Conservation (phyloP, 371 early-diverging fungal species). For the Mucor velutinosus region DNA sequence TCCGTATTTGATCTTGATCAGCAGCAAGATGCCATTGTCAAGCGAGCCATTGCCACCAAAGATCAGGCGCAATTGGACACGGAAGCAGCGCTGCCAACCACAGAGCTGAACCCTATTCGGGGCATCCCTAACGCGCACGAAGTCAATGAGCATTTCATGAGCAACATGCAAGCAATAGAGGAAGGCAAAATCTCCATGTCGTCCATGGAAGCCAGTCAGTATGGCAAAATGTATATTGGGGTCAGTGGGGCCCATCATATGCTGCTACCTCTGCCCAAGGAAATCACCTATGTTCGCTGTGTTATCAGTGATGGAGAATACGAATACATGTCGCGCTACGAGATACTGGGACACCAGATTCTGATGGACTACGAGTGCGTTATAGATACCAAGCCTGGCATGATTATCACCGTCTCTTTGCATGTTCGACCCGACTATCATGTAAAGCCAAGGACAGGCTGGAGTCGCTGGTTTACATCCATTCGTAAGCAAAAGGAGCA, state of each 20-base stretch:
- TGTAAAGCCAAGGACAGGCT: constrained; percentile 39
- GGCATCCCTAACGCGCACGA: constrained; percentile 30
- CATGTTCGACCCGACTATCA: constrained; percentile 52
- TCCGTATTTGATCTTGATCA: constrained; percentile 7
- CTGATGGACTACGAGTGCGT: constrained; percentile 49
- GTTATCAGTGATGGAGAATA: constrained; percentile 43
- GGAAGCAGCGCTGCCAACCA: neutral
- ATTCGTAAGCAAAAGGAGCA: constrained; percentile 40
- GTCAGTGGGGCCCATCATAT: constrained; percentile 36
- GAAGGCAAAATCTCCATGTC: constrained; percentile 11
- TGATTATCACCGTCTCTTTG: constrained; percentile 47
- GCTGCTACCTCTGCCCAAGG: constrained; percentile 35
- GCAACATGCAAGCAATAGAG: neutral
- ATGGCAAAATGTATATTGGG: constrained; percentile 40
- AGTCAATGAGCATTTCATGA: constrained; percentile 3
- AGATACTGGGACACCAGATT: constrained; percentile 34
- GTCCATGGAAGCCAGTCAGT: constrained; percentile 4
- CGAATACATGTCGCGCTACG: constrained; percentile 42
- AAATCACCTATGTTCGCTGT: constrained; percentile 41
- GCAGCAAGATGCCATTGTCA: constrained; percentile 1
- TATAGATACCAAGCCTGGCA: constrained; percentile 41
- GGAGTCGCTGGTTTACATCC: constrained; percentile 32
- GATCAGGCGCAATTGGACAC: neutral
- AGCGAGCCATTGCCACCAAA: constrained; percentile 1
- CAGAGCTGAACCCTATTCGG: constrained; percentile 2